Percentiles rank a stretch among this genome's conserved stretches.
Conservation (phyloP, 176 grass and related monocot species). For the Triticum dicoccoides region DNA sequence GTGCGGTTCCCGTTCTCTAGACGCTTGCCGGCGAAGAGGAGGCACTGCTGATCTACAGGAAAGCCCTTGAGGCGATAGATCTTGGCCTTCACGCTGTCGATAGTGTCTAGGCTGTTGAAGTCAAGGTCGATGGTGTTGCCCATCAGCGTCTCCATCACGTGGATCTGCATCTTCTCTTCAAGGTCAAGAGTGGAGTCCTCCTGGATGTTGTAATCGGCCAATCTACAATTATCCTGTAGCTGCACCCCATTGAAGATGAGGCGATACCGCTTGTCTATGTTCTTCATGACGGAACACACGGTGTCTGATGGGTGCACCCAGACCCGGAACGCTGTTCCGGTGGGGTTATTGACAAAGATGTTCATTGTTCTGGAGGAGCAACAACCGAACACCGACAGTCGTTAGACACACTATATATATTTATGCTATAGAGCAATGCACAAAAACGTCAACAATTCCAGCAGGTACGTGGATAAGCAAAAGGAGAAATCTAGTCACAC, state of each 20-base stretch:
- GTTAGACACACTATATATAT: too few species aligned
- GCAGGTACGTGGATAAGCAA: neutral
- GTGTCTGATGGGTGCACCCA: neutral
- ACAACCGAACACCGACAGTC: too few species aligned
- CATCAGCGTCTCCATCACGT: neutral
- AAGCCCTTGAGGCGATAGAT: neutral
- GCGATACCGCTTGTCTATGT: neutral
- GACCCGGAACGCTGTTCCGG: neutral
- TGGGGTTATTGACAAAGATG: slow-evolving; percentile 4
- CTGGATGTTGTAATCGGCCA: neutral
- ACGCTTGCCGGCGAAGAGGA: too few species aligned
- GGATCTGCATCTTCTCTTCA: neutral
- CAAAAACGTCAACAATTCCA: neutral
- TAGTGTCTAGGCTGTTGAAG: neutral
- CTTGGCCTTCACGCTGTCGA: neutral
- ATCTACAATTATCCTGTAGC: neutral
- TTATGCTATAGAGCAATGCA: neutral
- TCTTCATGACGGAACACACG: neutral
- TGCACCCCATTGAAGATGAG: neutral
- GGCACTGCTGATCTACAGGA: too few species aligned
- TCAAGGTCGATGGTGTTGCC: neutral
- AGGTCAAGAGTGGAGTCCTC: neutral
- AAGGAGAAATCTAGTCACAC: neutral
- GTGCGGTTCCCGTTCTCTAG: neutral
- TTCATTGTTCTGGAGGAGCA: neutral